Evolutionary conservation across 495 filamentous ascomycete genomes (phyloP).

Genomic region (Tuber umbilicatum): DNA sequence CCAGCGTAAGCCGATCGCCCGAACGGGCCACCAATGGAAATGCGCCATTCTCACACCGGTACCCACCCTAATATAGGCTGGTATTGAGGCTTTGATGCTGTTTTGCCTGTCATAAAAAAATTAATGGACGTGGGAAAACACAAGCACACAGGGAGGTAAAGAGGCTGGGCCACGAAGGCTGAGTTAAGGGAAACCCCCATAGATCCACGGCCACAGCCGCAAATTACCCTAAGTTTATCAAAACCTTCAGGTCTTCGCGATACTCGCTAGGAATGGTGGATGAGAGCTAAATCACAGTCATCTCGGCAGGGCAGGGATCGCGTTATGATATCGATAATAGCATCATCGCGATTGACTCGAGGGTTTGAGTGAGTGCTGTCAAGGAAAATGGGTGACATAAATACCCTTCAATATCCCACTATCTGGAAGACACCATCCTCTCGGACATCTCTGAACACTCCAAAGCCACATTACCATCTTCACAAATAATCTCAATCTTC

Average conservation of each 20-base stretch:
- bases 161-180: neutral
- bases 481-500: neutral
- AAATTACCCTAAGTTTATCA: neutral
- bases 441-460: neutral
- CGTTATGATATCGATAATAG: neutral
- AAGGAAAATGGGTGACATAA: neutral
- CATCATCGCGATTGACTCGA: neutral
- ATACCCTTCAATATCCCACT: neutral
- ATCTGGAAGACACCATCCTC: neutral
- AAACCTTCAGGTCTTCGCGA: neutral
- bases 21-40: neutral
- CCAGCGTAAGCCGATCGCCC: neutral
- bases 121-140: neutral
- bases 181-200: neutral
- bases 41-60: too few relatives aligned
- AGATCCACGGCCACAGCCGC: neutral
- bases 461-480: neutral
- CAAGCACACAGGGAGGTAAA: neutral
- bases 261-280: neutral
- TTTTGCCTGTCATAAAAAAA: too few relatives aligned
- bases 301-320: neutral
- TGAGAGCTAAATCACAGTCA: too few relatives aligned
- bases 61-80: neutral
- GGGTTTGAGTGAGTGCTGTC: too few relatives aligned
- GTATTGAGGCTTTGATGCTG: neutral